These are phyloP conservation scores for Mortierella sp. DNA, from an alignment of 371 early-diverging fungal species.

Conservation along the genomic window DNA sequence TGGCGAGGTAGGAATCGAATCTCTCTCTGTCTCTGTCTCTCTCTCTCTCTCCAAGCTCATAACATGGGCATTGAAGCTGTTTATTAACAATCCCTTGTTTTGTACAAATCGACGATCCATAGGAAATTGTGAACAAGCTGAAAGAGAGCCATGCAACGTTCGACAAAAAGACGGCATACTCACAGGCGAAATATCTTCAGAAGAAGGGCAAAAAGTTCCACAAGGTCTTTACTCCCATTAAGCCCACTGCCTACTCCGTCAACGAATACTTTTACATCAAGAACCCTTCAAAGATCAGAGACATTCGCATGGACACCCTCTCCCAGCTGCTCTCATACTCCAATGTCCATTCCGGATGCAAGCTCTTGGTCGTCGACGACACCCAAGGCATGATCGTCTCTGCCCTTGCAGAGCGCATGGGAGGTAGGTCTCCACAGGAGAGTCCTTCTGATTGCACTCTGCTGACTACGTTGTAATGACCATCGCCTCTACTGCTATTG, in stretches of 20 bases:
- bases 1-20: conserved; percentile 59
- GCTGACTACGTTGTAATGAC: background rate
- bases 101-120: background rate
- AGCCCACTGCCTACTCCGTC: conserved; percentile 82
- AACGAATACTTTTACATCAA: conserved; percentile 85
- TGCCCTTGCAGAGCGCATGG: conserved; percentile 89
- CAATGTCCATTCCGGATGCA: conserved; percentile 83
- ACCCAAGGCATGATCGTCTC: conserved; percentile 87
- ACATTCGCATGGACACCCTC: conserved; percentile 91
- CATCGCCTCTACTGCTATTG: background rate
- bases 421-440: no score
- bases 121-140: conserved; percentile 84
- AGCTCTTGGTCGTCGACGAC: conserved; percentile 89
- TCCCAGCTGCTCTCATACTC: conserved; percentile 88
- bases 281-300: conserved; percentile 89
- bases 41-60: no score
- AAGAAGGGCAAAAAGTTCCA: conserved; percentile 95
- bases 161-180: conserved; percentile 93
- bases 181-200: conserved; percentile 96
- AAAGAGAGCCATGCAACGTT: conserved; percentile 88
- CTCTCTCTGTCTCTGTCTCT: background rate
- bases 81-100: background rate
- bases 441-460: no score
- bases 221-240: conserved; percentile 86
- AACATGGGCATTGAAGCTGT: no score